Percentiles rank a stretch among this genome's conserved stretches.
Conservation (phyloP, 2,329 filamentous ascomycete species). For the Colletotrichum sp. region DNA sequence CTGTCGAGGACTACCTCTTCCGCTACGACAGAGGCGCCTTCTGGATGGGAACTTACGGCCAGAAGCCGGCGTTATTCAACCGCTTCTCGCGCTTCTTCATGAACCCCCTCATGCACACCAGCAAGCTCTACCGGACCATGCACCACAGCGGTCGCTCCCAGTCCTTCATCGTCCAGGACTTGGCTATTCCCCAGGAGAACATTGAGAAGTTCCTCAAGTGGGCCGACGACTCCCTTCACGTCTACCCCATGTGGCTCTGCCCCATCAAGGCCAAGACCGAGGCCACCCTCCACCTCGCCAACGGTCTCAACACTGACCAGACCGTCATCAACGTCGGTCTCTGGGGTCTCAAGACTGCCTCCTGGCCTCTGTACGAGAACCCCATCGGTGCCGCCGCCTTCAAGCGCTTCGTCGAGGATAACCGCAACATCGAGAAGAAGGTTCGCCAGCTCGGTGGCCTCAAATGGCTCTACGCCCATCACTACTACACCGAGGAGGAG, state of each 20-base stretch:
- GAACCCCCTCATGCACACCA: constrained; percentile 65
- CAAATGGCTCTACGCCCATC: constrained; percentile 74
- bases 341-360: constrained; percentile 2
- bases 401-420: constrained; percentile 51
- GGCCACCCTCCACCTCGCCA: constrained; percentile 7
- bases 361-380: not conserved
- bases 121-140: constrained; percentile 66
- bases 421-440: constrained; percentile 64
- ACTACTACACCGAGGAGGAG: constrained; percentile 69
- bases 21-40: constrained; percentile 70
- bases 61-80: constrained; percentile 62
- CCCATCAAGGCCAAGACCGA: constrained; percentile 20
- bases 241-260: constrained; percentile 35
- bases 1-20: constrained; percentile 57
- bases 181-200: constrained; percentile 60
- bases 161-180: constrained; percentile 66
- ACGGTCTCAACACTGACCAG: constrained; percentile 24
- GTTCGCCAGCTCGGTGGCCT: constrained; percentile 65
- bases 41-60: constrained; percentile 67
- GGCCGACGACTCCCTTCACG: constrained; percentile 27
- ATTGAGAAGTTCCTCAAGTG: constrained; percentile 36
- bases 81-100: constrained; percentile 61
- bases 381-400: not conserved
- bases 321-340: not conserved
- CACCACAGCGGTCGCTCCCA: constrained; percentile 62